These are phyloP conservation scores for Perkinsus chesapeaki DNA, from an alignment of 169 alveolate genomes.

Conservation along the genomic window DNA sequence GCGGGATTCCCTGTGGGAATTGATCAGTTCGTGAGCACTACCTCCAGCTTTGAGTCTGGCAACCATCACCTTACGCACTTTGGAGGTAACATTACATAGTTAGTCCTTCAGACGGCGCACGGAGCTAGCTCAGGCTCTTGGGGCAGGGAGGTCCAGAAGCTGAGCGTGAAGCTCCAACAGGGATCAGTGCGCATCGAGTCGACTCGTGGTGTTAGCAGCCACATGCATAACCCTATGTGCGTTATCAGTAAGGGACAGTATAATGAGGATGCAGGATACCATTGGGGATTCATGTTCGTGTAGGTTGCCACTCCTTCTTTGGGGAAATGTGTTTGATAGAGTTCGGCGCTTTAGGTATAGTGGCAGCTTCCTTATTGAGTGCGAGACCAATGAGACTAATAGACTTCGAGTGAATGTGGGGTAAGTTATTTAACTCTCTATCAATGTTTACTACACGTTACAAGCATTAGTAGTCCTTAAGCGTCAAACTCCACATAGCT, in stretches of 20 bases:
- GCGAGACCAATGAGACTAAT: not conserved
- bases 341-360: not conserved
- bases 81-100: not conserved
- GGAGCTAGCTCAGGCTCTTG: not conserved
- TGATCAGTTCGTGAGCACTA: not conserved
- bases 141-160: not conserved
- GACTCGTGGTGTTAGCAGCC: not conserved
- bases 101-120: not conserved
- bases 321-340: not conserved
- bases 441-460: not conserved
- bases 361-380: not conserved
- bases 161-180: not conserved
- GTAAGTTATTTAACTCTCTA: not conserved
- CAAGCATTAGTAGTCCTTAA: too few species aligned
- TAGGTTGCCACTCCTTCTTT: not conserved
- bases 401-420: not conserved
- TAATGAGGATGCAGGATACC: not conserved
- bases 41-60: not conserved
- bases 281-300: slow-evolving; percentile 1
- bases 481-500: too few species aligned
- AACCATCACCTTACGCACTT: not conserved
- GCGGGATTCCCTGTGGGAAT: not conserved
- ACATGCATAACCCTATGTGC: not conserved
- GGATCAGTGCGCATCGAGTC: not conserved
- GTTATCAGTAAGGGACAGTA: not conserved